Conservation (phyloP, 371 early-diverging fungal species). For the Syncephalastrum contaminatum region DNA sequence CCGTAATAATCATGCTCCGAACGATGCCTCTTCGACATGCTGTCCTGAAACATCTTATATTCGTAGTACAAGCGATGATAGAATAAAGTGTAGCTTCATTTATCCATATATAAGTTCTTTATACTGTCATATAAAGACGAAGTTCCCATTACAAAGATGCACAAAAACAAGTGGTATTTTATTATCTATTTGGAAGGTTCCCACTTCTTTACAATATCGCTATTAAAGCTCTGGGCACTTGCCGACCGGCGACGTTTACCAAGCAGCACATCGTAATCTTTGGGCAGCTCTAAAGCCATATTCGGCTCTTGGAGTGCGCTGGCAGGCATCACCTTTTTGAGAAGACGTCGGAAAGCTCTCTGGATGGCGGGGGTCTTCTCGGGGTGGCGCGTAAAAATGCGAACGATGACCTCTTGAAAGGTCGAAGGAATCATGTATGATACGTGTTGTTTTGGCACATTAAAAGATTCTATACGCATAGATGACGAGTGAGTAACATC, state of each 20-base stretch:
- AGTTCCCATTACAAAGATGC: no score
- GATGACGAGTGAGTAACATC: neutral
- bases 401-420: conserved; percentile 69
- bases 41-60: no score
- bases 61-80: no score
- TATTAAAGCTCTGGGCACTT: conserved; percentile 9
- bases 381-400: conserved; percentile 65
- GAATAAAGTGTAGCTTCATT: no score
- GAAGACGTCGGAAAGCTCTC: conserved; percentile 48
- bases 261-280: conserved; percentile 14
- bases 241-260: conserved; percentile 18
- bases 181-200: no score
- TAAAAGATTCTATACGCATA: conserved; percentile 50
- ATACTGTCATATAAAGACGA: no score
- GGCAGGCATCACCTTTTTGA: conserved; percentile 14
- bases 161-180: no score
- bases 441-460: conserved; percentile 67
- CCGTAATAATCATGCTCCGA: no score
- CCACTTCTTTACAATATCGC: conserved; percentile 21
- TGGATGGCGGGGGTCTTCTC: conserved; percentile 60
- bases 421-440: conserved; percentile 71
- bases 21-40: no score
- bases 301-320: conserved; percentile 12
- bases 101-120: no score
- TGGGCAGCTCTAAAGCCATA: conserved; percentile 18